These are phyloP conservation scores for Yamadazyma trypodendri DNA, from an alignment of 1,139 yeast species.

Conservation along the genomic window DNA sequence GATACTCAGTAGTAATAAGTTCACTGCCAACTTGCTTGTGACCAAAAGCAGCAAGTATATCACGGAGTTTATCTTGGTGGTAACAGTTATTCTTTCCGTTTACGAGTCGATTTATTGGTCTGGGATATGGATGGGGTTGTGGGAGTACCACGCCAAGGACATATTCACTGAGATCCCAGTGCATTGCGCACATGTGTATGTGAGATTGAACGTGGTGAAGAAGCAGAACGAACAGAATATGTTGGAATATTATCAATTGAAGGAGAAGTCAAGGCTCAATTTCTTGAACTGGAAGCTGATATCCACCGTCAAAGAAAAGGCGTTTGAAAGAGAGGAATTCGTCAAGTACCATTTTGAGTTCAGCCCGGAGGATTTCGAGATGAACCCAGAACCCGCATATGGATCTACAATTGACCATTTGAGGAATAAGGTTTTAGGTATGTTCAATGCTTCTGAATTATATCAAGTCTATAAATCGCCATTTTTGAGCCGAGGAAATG, in stretches of 20 bases:
- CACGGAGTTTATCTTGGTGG: conserved; percentile 29
- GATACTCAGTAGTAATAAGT: conserved; percentile 5
- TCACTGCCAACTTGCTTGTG: conserved; percentile 12
- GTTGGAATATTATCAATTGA: conserved; percentile 28
- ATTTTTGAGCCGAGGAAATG: conserved; percentile 20
- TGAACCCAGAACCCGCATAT: conserved; percentile 57
- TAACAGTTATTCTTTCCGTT: conserved; percentile 28
- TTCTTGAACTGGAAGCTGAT: conserved; percentile 30
- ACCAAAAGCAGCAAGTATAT: conserved; percentile 33
- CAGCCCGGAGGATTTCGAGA: conserved; percentile 73
- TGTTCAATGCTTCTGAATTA: conserved; percentile 54
- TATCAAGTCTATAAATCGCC: conserved; percentile 26
- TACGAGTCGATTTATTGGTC: conserved; percentile 49
- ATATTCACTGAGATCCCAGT: conserved; percentile 69
- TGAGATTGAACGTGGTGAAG: conserved; percentile 42
- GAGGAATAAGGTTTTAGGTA: conserved; percentile 48
- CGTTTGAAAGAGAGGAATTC: conserved; percentile 33
- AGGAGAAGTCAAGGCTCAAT: conserved; percentile 26
- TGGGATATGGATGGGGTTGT: conserved; percentile 48
- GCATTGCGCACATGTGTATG: conserved; percentile 73
- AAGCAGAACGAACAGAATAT: conserved; percentile 19
- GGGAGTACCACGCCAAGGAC: conserved; percentile 66
- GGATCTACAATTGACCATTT: conserved; percentile 70
- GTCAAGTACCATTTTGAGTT: conserved; percentile 71
- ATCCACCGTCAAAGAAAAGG: conserved; percentile 18